Conservation (phyloP, 306 rosid species). For the Casuarina equisetifolia region DNA sequence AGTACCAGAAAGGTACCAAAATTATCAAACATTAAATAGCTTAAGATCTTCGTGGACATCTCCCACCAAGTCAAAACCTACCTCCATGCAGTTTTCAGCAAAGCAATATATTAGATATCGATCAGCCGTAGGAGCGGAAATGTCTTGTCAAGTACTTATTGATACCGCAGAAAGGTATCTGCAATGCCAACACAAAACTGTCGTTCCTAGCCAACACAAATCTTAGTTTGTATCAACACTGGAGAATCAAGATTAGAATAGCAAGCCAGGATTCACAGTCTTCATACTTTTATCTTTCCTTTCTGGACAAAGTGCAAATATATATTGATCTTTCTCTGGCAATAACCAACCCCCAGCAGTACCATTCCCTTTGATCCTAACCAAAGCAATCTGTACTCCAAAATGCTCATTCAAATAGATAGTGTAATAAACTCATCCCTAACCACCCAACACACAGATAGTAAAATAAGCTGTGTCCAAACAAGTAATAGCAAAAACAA, state of each 20-base stretch:
- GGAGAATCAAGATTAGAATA: background rate
- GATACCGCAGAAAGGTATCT: background rate
- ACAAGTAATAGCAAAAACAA: no score
- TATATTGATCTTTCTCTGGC: background rate
- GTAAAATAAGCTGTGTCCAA: background rate
- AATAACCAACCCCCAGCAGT: background rate
- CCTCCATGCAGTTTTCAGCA: background rate
- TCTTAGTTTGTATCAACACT: background rate
- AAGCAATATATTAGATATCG: background rate
- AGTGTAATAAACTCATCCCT: no score
- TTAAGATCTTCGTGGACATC: background rate
- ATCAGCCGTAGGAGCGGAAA: background rate
- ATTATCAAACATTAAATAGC: background rate
- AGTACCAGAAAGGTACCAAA: background rate
- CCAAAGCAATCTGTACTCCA: background rate
- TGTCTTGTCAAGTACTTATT: background rate
- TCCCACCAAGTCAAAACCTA: background rate
- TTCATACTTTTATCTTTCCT: background rate
- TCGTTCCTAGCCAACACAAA: slow-evolving; percentile 2
- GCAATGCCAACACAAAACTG: background rate
- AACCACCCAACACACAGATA: background rate
- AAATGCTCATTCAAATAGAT: no score
- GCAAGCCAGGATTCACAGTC: background rate
- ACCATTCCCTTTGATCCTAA: background rate
- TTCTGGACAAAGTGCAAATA: background rate